Evolutionary conservation across 2,329 filamentous ascomycete species (phyloP).

Genomic region (Stemphylium lycopersici): DNA sequence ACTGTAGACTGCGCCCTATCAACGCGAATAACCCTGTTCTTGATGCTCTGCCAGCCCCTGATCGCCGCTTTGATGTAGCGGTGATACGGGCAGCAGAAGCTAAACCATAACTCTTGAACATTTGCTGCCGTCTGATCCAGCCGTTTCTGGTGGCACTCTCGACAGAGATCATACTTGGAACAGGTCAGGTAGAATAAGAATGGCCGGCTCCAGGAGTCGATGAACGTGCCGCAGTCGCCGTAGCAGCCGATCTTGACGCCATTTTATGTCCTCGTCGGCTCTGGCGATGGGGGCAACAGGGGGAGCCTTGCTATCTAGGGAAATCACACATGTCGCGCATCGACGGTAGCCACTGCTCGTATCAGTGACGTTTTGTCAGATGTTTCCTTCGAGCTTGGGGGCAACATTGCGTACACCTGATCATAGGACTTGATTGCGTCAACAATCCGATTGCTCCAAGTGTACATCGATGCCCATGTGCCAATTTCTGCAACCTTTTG

Average conservation of each 20-base stretch:
- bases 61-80: background rate
- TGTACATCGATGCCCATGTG: background rate
- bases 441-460: background rate
- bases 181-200: conserved; percentile 6
- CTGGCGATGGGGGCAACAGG: background rate
- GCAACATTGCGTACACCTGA: background rate
- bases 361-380: too few relatives aligned
- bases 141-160: background rate
- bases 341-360: too few relatives aligned
- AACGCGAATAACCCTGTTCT: background rate
- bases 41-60: background rate
- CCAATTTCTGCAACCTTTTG: background rate
- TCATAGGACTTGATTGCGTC: conserved; percentile 1
- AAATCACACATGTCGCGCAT: too few relatives aligned
- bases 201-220: background rate
- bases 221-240: background rate
- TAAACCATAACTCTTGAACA: background rate
- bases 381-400: background rate
- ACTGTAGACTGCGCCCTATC: conserved; percentile 14
- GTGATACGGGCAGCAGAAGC: background rate
- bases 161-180: background rate
- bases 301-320: too few relatives aligned
- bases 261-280: background rate
- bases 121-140: background rate
- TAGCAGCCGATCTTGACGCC: background rate